Base-by-base conservation (phyloP, 495 filamentous ascomycete species). In the Geoglossum glabrum region DNA sequence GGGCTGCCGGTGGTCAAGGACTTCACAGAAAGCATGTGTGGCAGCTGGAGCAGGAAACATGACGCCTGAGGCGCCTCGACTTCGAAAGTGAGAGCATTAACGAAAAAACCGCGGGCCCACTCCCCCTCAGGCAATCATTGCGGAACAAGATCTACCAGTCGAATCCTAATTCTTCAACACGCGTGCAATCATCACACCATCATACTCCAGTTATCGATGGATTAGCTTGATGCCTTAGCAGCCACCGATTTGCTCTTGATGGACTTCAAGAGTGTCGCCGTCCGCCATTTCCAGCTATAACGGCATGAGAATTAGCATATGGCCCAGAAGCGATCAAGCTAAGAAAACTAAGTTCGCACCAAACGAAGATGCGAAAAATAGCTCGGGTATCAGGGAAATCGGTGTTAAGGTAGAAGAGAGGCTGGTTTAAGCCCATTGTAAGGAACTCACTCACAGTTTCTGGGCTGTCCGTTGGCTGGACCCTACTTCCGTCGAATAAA, bases 201-300 rank as follows among this genome's bases (percentile, higher is more conserved):
- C 49, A 6, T 27, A 3, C 49, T 21, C n/a, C n/a, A 5, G 6
- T 21, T 45, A 21, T 45, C 36, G 2, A 45, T 19, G 23, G 40
- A 21, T 45, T 21, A 9, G 3, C n/a, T 21, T 9, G n/a, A n/a
- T 17, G 46, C n/a, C 23, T 33, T 45, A 59, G 43, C 67, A 75
- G 36, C 83, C 86, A 57, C 92, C 93, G 57, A 97, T 94, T 68
- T 99, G 93, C 68, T 99, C 93, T 64, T 97, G 93, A 71, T 97
- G 93, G 27, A 99, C 93, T 66, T 99, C 93, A 9, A 99, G 80
- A 1, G 86, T 93, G 65, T 99, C 93, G 17, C 93, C 92, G 62
- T 99, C 93, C 63, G 81, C 75, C 92, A 98, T 97, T 34, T 97
- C 92, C 49, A 98, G 81, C 92, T 98, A 59, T 40, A 59, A 34